Evolutionary conservation across 768 basidiomycete genomes (phyloP).

Genomic region (Tylopilus cervinicoccineus): DNA sequence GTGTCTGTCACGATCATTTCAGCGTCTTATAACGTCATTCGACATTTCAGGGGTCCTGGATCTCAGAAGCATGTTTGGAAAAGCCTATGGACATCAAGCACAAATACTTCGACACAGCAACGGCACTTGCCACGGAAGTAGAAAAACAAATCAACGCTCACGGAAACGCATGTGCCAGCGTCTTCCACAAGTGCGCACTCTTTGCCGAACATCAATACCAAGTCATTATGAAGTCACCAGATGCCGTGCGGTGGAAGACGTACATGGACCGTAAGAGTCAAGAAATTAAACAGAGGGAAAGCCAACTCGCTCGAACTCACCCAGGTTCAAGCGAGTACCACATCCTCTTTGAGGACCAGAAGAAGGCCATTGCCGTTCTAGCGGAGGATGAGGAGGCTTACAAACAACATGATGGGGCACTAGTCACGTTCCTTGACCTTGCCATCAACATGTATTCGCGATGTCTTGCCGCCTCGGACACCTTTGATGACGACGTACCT

Average conservation of each 20-base stretch:
- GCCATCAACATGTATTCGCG: slow-evolving; percentile 86
- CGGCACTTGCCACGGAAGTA: slow-evolving; percentile 28
- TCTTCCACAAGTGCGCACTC: slow-evolving; percentile 79
- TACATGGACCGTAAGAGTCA: slow-evolving; percentile 69
- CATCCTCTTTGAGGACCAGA: slow-evolving; percentile 35
- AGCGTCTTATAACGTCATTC: neutral
- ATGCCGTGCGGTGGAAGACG: slow-evolving; percentile 61
- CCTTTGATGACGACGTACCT: slow-evolving; percentile 70
- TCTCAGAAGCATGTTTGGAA: slow-evolving; percentile 77
- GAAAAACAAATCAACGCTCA: slow-evolving; percentile 20
- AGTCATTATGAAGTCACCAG: slow-evolving; percentile 62
- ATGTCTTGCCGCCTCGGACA: slow-evolving; percentile 65
- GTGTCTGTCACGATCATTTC: slow-evolving; percentile 18
- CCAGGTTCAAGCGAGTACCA: slow-evolving; percentile 16
- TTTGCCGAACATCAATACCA: slow-evolving; percentile 91
- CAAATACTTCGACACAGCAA: slow-evolving; percentile 68
- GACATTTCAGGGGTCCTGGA: slow-evolving; percentile 77
- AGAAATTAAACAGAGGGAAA: slow-evolving; percentile 58
- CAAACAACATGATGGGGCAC: slow-evolving; percentile 39
- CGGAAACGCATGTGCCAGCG: slow-evolving; percentile 41
- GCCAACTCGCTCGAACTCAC: slow-evolving; percentile 27
- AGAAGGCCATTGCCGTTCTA: slow-evolving; percentile 46
- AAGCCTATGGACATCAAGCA: slow-evolving; percentile 68
- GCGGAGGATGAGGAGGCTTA: slow-evolving; percentile 49
- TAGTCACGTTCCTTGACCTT: slow-evolving; percentile 61